Evolutionary conservation across 495 filamentous ascomycete species (phyloP), one percentile per base, ranked within the genome.

Genomic region (Aspergillus nanangensis): DNA sequence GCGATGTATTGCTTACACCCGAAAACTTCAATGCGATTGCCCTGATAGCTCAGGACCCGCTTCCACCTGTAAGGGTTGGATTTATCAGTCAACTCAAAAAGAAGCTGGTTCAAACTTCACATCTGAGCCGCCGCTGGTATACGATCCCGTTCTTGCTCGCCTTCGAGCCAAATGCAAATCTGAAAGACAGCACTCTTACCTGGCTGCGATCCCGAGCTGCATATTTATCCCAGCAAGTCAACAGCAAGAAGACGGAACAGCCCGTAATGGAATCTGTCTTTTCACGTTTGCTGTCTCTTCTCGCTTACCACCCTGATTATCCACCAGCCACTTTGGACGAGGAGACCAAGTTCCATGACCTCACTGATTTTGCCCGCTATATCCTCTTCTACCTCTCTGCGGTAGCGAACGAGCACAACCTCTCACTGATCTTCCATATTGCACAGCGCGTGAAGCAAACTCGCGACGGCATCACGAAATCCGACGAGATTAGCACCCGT

Each of bases 301-400:
- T 97, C 14, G 90, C 92, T 11, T 93, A 97, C 60, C 93, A 99
- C 64, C 93, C 91, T 1, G 94, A 99, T 62, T 99, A 92, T 61
- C 71, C 71, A 18, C 59, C 67, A 8, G 56, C 65, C 13, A 58
- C 67, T 19, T 15, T 70, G 18, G 71, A 72, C n/a, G 63, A 67
- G 21, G 73, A 77, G 19, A 71, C 74, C 0, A 75, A 81, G 31
- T 61, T 81, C 4, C 81, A 78, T 5, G 87, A 92, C 40, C 65
- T 96, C 36, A 68, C 80, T 15, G 88, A 95, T 57, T 87, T 92
- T 56, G 80, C 86, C 5, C 80, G 76, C 55, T 99, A 96, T 60
- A 79, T 97, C 40, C 67, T 96, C 19, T 96, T 90, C 66, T 99
- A 96, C 60, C 69, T 97, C 31, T 80, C 74, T 27, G 80, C 82